Evolutionary conservation across 2,329 filamentous ascomycete genomes (phyloP), one percentile per base, ranked within the genome.

Genomic region (Fusarium sp.): DNA sequence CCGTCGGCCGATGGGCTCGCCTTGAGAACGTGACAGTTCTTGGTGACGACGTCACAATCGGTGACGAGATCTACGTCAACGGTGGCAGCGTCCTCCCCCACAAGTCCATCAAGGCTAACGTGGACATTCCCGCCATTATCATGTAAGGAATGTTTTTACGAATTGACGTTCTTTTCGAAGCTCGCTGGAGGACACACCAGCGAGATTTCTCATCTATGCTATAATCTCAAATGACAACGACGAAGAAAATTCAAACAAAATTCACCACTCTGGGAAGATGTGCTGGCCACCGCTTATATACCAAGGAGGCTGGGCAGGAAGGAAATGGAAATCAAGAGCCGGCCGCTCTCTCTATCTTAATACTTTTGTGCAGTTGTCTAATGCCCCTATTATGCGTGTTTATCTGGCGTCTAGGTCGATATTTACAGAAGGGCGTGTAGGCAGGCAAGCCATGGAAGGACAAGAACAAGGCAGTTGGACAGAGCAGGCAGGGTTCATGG

Each of bases 61-160:
- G 94, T 50, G 95, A 99, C 77, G 95, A 99, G 83, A 94, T 99
- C 73, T 97, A 98, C 81, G 96, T 97, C 81, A 99, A 99, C 80
- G 95, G 95, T 75, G 94, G 94, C 76, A 96, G 92, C 74, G 91
- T 99, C 66, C 85, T 99, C 69, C 95, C 95, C 9, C 95, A 99
- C 85, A 99, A 99, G 91, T 96, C 91, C 80, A 98, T 99, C 87
- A 98, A 98, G 88, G 88, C 91, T 76, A 99, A 99, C 80, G 93
- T 99, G 75, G 96, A 99, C 80, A 88, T 87, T 27, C 88, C 88
- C 23, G 87, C 88, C 63, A 90, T 90, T 70, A 90, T 90, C 76
- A 90, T 90, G 88, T 90, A 84, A 83, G 61, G 57, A 84, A 82
- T 58, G 58, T 51, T 48, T 46, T 50, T 4, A 35, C 45, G 43